Evolutionary conservation across 371 early-diverging fungal species (phyloP).

Genomic region (Apophysomyces sp.): DNA sequence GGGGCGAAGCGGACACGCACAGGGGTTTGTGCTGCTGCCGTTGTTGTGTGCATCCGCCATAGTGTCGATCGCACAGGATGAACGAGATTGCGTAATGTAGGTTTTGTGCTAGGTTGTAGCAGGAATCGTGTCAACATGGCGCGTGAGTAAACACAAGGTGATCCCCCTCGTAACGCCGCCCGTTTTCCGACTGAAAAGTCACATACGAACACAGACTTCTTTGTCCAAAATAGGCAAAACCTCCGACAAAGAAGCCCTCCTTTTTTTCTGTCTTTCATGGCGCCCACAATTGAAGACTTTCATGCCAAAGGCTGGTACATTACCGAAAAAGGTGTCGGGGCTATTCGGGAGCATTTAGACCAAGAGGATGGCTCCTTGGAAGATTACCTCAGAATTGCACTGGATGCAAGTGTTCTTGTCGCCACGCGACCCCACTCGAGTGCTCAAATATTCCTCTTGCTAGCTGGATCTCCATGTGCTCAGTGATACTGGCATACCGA

Average conservation of each 20-base stretch:
- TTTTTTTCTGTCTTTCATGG: not conserved
- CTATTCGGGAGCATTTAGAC: slow-evolving; percentile 11
- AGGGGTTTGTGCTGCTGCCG: slow-evolving; percentile 10
- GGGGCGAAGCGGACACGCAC: slow-evolving; percentile 93
- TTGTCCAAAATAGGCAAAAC: not conserved
- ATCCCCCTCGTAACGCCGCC: not conserved
- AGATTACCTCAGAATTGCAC: slow-evolving; percentile 24
- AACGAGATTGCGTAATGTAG: not conserved
- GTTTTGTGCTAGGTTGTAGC: not conserved
- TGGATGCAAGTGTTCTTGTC: slow-evolving; percentile 28
- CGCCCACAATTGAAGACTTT: slow-evolving; percentile 4
- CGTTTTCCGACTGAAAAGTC: not conserved
- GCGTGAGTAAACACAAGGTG: not conserved
- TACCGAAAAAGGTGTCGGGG: slow-evolving; percentile 15
- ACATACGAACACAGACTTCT: no score
- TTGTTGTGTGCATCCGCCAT: not conserved
- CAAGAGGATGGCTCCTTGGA: slow-evolving; percentile 16
- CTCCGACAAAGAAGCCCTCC: not conserved
- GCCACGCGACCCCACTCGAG: no score
- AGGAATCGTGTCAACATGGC: not conserved
- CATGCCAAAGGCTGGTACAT: slow-evolving; percentile 16
- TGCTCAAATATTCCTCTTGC: not conserved
- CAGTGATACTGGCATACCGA: slow-evolving; percentile 22
- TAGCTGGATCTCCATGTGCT: slow-evolving; percentile 41
- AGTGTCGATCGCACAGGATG: not conserved